phyloP scores from a whole-genome alignment of 345 rosid species.

The Eucalyptus polyanthemos region DNA sequence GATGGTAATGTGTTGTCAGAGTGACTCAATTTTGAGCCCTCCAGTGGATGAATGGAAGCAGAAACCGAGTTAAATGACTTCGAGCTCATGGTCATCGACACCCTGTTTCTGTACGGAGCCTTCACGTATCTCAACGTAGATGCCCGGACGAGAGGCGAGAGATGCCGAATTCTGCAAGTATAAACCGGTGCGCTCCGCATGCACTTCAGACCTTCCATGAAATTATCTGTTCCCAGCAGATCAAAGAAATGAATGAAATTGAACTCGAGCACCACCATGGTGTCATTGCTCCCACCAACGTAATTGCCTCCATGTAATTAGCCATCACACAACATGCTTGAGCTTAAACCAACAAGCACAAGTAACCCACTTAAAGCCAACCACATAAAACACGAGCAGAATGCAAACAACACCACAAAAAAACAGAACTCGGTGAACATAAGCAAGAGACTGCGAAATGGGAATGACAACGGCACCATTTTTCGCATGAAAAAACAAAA shows the following conservation, averaged over 20 bases:
- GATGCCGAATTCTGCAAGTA: constrained; percentile 10
- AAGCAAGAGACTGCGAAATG: neutral
- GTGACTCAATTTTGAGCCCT: constrained; percentile 19
- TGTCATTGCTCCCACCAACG: neutral
- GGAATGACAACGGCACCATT: neutral
- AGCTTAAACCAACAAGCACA: neutral
- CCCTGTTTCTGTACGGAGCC: constrained; percentile 2
- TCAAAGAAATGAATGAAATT: neutral
- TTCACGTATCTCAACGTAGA: constrained; percentile 11
- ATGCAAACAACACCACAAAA: neutral
- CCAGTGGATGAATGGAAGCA: constrained; percentile 40
- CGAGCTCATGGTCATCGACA: constrained; percentile 17
- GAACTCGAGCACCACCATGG: neutral
- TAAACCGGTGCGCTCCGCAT: constrained; percentile 20
- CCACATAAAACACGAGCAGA: neutral
- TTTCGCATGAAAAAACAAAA: neutral
- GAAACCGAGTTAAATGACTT: constrained; percentile 24
- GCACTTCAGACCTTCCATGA: constrained; percentile 51
- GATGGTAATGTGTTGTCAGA: constrained; percentile 40
- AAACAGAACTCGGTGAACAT: neutral
- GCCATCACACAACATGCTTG: neutral
- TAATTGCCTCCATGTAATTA: neutral
- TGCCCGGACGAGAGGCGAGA: constrained; percentile 4
- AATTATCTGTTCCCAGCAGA: constrained; percentile 10
- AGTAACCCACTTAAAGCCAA: neutral